phyloP scores from a whole-genome alignment of 352 stramenopile species.

The Pilasporangium apinafurcum region DNA sequence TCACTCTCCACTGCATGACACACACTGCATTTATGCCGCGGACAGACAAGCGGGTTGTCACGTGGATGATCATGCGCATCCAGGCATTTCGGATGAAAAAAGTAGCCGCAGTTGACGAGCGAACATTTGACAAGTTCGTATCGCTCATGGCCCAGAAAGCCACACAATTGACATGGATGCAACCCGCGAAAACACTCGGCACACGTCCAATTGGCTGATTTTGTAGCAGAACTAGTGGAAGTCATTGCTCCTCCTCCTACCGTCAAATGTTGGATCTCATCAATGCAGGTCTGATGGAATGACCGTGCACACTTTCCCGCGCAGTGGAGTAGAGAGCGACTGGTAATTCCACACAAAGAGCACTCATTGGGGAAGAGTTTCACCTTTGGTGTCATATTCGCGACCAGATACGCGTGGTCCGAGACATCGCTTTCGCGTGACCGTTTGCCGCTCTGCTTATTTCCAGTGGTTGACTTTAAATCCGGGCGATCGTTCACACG shows the following conservation, averaged over 20 bases:
- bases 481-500: slow-evolving; percentile 34
- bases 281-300: slow-evolving; percentile 59
- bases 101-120: slow-evolving; percentile 47
- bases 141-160: slow-evolving; percentile 57
- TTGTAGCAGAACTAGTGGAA: not conserved
- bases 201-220: slow-evolving; percentile 54
- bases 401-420: not conserved
- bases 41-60: slow-evolving; percentile 33
- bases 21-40: slow-evolving; percentile 43
- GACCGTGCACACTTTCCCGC: slow-evolving; percentile 41
- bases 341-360: slow-evolving; percentile 44
- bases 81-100: slow-evolving; percentile 44
- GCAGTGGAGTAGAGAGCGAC: slow-evolving; percentile 51
- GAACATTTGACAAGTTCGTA: slow-evolving; percentile 44
- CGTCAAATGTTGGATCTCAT: slow-evolving; percentile 26
- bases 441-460: slow-evolving; percentile 22
- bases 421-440: slow-evolving; percentile 9
- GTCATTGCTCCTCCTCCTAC: not conserved
- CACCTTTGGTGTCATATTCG: slow-evolving; percentile 5
- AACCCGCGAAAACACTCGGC: slow-evolving; percentile 53
- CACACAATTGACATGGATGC: slow-evolving; percentile 55
- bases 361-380: slow-evolving; percentile 52
- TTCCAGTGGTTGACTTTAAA: not conserved
- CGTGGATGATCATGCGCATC: slow-evolving; percentile 1
- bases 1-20: slow-evolving; percentile 44